Evolutionary conservation across 2,329 filamentous ascomycete species (phyloP).

Genomic region (Claviceps arundinis): DNA sequence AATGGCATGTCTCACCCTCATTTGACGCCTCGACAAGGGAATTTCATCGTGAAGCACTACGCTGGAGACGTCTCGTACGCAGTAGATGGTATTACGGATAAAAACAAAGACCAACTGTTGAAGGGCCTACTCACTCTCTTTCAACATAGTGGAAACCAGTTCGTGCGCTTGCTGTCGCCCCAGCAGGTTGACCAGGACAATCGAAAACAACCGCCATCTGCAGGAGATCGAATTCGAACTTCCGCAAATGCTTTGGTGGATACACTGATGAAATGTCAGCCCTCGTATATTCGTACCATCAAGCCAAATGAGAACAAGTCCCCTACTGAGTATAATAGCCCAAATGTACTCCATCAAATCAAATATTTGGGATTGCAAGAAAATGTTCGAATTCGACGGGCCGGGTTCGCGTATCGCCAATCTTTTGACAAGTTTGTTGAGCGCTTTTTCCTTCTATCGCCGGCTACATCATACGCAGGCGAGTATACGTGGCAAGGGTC

Average conservation of each 20-base stretch:
- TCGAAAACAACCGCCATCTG: constrained; percentile 82
- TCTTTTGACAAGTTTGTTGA: constrained; percentile 98
- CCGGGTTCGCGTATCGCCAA: constrained; percentile 93
- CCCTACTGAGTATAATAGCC: constrained; percentile 76
- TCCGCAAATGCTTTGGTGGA: constrained; percentile 92
- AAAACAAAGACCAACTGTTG: constrained; percentile 95
- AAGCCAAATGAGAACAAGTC: constrained; percentile 99
- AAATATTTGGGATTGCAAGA: constrained; percentile 99
- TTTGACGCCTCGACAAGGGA: constrained; percentile 81
- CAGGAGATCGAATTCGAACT: constrained; percentile 87
- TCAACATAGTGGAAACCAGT: constrained; percentile 68
- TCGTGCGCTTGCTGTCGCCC: constrained; percentile 82
- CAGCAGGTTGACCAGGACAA: constrained; percentile 92
- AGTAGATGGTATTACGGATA: constrained; percentile 94
- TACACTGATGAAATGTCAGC: constrained; percentile 92
- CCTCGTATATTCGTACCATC: constrained; percentile 96
- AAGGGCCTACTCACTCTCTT: constrained; percentile 89
- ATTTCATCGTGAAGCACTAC: constrained; percentile 98
- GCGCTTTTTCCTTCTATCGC: constrained; percentile 88
- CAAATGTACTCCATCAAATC: constrained; percentile 93
- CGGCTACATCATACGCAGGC: constrained; percentile 88
- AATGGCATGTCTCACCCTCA: constrained; percentile 87
- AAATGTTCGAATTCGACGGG: constrained; percentile 92
- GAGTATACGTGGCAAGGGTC: constrained; percentile 95
- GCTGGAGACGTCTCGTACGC: constrained; percentile 93